phyloP scores from a whole-genome alignment of 768 basidiomycete genomes.

The Mycena rosella region DNA sequence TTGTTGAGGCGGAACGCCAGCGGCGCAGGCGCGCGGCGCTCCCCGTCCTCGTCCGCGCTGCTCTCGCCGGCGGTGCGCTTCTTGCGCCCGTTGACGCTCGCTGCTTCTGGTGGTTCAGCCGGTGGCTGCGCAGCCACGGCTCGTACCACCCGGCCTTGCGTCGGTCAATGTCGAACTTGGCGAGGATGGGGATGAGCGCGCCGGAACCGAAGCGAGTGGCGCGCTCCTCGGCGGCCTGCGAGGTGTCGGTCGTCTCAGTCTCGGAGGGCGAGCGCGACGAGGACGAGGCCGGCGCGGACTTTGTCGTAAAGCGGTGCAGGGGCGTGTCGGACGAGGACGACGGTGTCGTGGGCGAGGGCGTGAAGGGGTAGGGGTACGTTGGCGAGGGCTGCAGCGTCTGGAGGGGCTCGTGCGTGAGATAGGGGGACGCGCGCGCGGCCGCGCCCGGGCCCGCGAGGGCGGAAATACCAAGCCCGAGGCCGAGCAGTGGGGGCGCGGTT shows the following conservation, averaged over 20 bases:
- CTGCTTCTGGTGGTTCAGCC: constrained; percentile 71
- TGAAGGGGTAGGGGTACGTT: too few relatives aligned
- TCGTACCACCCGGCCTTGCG: constrained; percentile 87
- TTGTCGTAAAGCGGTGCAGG: constrained; percentile 59
- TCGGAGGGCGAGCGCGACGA: constrained; percentile 56
- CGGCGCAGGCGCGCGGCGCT: constrained; percentile 19
- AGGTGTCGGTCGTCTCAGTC: constrained; percentile 42
- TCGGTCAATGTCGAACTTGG: constrained; percentile 94
- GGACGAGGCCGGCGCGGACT: constrained; percentile 62
- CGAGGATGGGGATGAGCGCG: constrained; percentile 85
- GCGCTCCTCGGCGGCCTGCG: constrained; percentile 49
- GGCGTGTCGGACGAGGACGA: constrained; percentile 60
- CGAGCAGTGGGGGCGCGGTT: too few relatives aligned
- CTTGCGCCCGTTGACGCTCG: constrained; percentile 59
- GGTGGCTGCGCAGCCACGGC: constrained; percentile 81
- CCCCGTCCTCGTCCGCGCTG: constrained; percentile 5
- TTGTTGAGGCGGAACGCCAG: constrained; percentile 31
- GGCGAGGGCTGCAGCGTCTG: too few relatives aligned
- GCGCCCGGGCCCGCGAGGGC: too few relatives aligned
- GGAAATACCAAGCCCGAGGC: too few relatives aligned
- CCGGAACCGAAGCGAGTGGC: constrained; percentile 68
- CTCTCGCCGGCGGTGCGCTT: constrained; percentile 21
- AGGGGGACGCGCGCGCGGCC: too few relatives aligned
- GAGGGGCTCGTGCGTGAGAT: too few relatives aligned
- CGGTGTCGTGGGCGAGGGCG: too few relatives aligned